Conservation (phyloP, 768 basidiomycete species). For the Lactifluus echinatus region DNA sequence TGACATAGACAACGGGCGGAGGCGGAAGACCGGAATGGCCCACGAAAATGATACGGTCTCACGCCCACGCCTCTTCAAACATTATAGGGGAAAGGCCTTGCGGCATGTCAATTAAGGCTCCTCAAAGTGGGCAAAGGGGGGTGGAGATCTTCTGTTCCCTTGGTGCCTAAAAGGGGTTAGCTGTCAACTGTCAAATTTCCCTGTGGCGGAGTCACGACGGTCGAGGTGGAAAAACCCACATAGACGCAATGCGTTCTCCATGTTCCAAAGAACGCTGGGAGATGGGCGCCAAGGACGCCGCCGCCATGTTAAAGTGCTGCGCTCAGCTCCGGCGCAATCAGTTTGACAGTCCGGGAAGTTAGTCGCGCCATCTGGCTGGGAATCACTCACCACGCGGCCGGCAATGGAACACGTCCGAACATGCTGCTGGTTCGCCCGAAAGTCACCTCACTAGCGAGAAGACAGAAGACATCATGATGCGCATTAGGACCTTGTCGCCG, state of each 20-base stretch:
- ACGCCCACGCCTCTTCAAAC: neutral
- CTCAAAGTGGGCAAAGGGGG: conserved; percentile 1
- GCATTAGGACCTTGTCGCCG: neutral
- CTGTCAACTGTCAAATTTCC: neutral
- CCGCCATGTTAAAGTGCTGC: neutral
- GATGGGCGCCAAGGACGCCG: conserved; percentile 10
- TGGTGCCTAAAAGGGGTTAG: conserved; percentile 16
- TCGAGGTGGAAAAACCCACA: neutral
- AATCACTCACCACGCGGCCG: neutral
- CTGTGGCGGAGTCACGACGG: conserved; percentile 3
- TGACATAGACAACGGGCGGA: neutral
- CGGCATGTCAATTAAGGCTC: conserved; percentile 12
- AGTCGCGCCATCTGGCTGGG: conserved; percentile 6
- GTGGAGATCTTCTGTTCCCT: conserved; percentile 10
- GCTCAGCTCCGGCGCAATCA: conserved; percentile 10
- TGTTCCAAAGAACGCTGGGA: conserved; percentile 10
- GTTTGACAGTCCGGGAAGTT: conserved; percentile 10
- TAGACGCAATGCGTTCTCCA: conserved; percentile 9
- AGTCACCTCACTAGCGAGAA: neutral
- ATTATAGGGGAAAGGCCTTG: neutral
- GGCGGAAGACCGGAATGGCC: neutral
- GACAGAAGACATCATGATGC: neutral
- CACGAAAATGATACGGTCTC: too few relatives aligned
- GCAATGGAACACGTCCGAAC: neutral
- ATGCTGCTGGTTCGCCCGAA: neutral